Base-by-base conservation (phyloP, 306 rosid genomes). In the Myrica gale region DNA sequence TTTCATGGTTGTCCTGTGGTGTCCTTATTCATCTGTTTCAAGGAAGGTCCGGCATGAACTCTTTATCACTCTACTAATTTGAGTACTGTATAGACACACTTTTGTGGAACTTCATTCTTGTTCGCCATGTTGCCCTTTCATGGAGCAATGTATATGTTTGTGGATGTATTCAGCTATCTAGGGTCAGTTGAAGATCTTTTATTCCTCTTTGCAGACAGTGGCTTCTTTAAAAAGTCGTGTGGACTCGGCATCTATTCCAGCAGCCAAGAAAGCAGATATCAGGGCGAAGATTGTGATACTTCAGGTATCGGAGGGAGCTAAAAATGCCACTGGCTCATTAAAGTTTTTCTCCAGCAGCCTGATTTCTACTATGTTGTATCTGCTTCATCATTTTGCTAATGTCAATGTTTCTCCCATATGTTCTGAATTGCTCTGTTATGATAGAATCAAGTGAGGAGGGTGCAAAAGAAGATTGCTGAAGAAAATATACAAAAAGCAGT, bases 381-480 rank as follows among this genome's bases (percentile, higher is more conserved):
- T 63, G 42, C 79, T 67, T 19, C 19, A 54, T 44, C 55, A 12
- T 78, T 21, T 44, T 62, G 17, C 58, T 72, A 53, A 20, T 73
- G 32, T 10, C 1, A 6, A 21, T 71, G 71, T 21, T 19, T 7
- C 26, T 13, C 9, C 12, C 9, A 1, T 26, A 9, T 68, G 48
- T 73, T 54, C 47, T 58, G 72, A 70, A 56, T 73, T 73, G 75
- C 44, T 51, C 46, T 48, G 57, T 70, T 68, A 46, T 69, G 50
- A 43, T 76, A 96, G 99, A 92, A 81, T 74, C 90, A 83, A 89
- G 84, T 90, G 82, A 90, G 86, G 74, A 96, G 87, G 84, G 93
- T 90, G 21, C 99, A 96, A 66, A 96, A 96, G 88, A 88, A 76
- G 80, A 72, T 89, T 81, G 98, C 96, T 26, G 97, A 96, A 81